Evolutionary conservation across 1,284 basidiomycete genomes (phyloP).

Genomic region (Marasmius fiardii): DNA sequence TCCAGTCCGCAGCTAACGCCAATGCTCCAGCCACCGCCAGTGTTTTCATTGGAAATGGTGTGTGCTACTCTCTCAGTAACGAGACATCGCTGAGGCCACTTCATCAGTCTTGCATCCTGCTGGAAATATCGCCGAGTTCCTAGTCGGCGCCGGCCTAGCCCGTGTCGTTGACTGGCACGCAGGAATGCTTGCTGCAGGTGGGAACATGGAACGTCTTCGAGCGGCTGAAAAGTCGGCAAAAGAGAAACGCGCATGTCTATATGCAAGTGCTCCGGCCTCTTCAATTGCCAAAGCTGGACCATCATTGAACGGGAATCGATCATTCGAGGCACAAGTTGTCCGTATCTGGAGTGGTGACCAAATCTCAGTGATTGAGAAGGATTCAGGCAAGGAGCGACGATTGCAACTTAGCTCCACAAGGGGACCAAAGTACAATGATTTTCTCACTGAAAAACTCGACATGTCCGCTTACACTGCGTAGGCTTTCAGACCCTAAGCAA

Average conservation of each 20-base stretch:
- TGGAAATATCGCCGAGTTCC: slow-evolving; percentile 91
- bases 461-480: slow-evolving; percentile 23
- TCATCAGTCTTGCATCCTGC: slow-evolving; percentile 79
- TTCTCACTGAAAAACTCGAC: slow-evolving; percentile 3
- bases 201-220: slow-evolving; percentile 84
- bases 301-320: slow-evolving; percentile 41
- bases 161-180: slow-evolving; percentile 98
- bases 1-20: slow-evolving; percentile 64
- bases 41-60: slow-evolving; percentile 87
- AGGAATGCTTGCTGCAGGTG: slow-evolving; percentile 81
- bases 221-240: slow-evolving; percentile 85
- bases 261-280: slow-evolving; percentile 53
- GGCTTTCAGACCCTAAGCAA: slow-evolving; percentile 84
- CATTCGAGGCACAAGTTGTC: slow-evolving; percentile 83
- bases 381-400: slow-evolving; percentile 73
- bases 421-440: slow-evolving; percentile 67
- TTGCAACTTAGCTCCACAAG: slow-evolving; percentile 89
- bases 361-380: slow-evolving; percentile 78
- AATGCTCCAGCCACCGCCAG: slow-evolving; percentile 65
- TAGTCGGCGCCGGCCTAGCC: slow-evolving; percentile 84
- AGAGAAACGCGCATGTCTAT: slow-evolving; percentile 78
- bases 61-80: neutral
- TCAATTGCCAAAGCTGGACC: slow-evolving; percentile 41
- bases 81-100: neutral
- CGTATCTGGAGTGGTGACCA: slow-evolving; percentile 95